Evolutionary conservation across 768 basidiomycete genomes (phyloP).

Genomic region (Dacryopinax spathularia): DNA sequence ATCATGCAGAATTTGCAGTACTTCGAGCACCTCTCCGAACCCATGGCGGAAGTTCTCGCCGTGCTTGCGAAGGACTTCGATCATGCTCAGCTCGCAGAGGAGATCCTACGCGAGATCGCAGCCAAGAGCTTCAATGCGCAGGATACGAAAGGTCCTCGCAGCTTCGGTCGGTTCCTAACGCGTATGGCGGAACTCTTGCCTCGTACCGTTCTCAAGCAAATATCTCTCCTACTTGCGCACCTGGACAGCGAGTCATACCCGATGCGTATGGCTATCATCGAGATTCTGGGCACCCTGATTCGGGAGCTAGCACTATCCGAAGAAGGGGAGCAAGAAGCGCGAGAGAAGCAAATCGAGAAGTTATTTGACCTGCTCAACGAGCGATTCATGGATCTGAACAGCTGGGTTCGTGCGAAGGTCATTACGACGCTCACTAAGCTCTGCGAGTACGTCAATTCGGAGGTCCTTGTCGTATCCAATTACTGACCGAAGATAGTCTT

Average conservation of each 20-base stretch:
- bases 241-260: constrained; percentile 95
- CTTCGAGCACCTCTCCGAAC: constrained; percentile 85
- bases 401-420: constrained; percentile 85
- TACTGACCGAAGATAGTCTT: constrained; percentile 25
- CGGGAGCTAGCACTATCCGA: constrained; percentile 52
- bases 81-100: constrained; percentile 76
- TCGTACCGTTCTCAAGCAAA: constrained; percentile 72
- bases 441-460: constrained; percentile 38
- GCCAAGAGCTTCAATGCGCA: constrained; percentile 60
- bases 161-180: constrained; percentile 72
- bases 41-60: constrained; percentile 80
- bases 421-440: constrained; percentile 60
- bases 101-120: constrained; percentile 74
- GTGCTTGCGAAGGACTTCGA: constrained; percentile 75
- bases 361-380: constrained; percentile 76
- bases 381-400: constrained; percentile 74
- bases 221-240: constrained; percentile 68
- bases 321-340: constrained; percentile 28
- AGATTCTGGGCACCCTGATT: constrained; percentile 76
- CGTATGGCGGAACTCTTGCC: constrained; percentile 68
- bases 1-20: constrained; percentile 89
- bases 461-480: not conserved
- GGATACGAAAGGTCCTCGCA: constrained; percentile 76
- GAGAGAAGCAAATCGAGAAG: constrained; percentile 57
- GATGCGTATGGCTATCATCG: constrained; percentile 88